These are phyloP conservation scores for Malassezia obtusa DNA, from an alignment of 1,284 basidiomycete genomes.

Conservation along the genomic window DNA sequence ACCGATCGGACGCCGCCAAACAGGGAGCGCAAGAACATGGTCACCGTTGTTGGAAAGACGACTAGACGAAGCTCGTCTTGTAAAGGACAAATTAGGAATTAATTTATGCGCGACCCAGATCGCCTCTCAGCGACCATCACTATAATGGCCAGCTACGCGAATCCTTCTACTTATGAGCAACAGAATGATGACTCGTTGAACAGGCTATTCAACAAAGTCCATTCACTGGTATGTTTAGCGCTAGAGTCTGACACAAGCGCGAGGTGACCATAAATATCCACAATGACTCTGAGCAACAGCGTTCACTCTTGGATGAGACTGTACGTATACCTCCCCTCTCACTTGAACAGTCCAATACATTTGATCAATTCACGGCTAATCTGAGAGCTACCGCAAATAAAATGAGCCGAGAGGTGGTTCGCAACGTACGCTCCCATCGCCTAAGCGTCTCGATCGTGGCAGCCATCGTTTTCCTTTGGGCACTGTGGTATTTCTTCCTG, in stretches of 20 bases:
- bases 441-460: conserved; percentile 31
- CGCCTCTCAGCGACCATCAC: background rate
- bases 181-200: conserved; percentile 42
- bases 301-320: conserved; percentile 9
- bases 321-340: conserved; percentile 16
- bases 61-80: background rate
- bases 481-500: conserved; percentile 31
- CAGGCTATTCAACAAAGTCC: conserved; percentile 35
- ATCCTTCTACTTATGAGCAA: conserved; percentile 29
- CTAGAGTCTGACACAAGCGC: conserved; percentile 10
- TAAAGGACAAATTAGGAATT: background rate
- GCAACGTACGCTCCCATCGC: conserved; percentile 26
- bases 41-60: background rate
- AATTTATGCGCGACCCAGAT: background rate
- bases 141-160: background rate
- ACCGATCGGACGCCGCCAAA: background rate
- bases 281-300: conserved; percentile 36
- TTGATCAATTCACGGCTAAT: conserved; percentile 29
- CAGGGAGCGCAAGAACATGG: background rate
- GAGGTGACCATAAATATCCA: conserved; percentile 41
- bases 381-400: conserved; percentile 18
- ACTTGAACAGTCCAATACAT: conserved; percentile 16
- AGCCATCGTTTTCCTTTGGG: conserved; percentile 27
- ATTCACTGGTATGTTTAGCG: conserved; percentile 16
- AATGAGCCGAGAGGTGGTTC: conserved; percentile 16